Conservation (phyloP, 2,329 filamentous ascomycete species). For the Ascochyta fabae region DNA sequence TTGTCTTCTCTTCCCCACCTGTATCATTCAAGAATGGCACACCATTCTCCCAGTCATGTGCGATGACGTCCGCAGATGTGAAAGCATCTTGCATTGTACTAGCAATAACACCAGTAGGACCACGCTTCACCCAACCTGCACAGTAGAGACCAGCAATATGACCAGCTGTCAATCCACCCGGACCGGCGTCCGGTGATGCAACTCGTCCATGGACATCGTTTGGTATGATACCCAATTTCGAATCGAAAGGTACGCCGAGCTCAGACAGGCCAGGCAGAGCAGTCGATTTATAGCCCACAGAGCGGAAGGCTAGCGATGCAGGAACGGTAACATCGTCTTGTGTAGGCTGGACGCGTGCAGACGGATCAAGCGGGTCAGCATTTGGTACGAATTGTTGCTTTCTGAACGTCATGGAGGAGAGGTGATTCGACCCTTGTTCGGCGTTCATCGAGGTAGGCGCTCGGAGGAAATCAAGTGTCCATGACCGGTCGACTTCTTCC, state of each 20-base stretch:
- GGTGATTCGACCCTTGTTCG: slow-evolving; percentile 46
- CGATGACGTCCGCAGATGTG: slow-evolving; percentile 81
- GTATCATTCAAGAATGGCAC: slow-evolving; percentile 58
- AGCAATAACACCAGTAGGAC: slow-evolving; percentile 93
- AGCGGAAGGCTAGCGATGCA: slow-evolving; percentile 81
- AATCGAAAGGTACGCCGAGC: slow-evolving; percentile 79
- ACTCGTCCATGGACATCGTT: slow-evolving; percentile 84
- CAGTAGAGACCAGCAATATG: slow-evolving; percentile 81
- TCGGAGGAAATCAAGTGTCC: slow-evolving; percentile 87
- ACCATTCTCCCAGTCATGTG: slow-evolving; percentile 71
- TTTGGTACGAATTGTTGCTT: slow-evolving; percentile 50
- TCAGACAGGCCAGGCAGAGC: slow-evolving; percentile 76
- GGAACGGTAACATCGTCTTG: slow-evolving; percentile 59
- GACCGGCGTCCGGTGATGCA: slow-evolving; percentile 49
- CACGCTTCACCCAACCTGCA: slow-evolving; percentile 94
- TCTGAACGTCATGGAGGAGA: slow-evolving; percentile 74
- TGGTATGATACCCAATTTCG: slow-evolving; percentile 73
- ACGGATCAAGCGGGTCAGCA: slow-evolving; percentile 55
- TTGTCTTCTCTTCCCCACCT: slow-evolving; percentile 42
- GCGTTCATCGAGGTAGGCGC: slow-evolving; percentile 74
- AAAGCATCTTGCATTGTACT: slow-evolving; percentile 97
- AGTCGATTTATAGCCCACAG: slow-evolving; percentile 91
- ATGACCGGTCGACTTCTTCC: slow-evolving; percentile 66
- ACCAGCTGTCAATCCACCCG: slow-evolving; percentile 53
- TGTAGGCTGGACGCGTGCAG: slow-evolving; percentile 59